Conservation (phyloP, 2,329 filamentous ascomycete species). For the Monilinia laxa region DNA sequence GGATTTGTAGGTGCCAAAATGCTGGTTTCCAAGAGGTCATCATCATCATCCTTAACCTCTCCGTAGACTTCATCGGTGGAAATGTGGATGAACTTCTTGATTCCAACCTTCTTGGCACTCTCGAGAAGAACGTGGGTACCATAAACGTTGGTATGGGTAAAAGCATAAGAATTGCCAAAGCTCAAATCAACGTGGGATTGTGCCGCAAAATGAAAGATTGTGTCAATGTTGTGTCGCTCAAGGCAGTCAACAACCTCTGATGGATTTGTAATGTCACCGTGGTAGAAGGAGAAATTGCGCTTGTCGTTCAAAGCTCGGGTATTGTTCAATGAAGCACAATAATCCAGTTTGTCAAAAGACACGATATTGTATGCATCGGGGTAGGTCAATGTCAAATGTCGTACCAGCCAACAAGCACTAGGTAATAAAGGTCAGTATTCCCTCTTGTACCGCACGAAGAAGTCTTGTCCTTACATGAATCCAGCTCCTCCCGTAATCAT, state of each 20-base stretch:
- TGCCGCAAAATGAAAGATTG: slow-evolving; percentile 82
- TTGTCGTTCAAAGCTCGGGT: slow-evolving; percentile 65
- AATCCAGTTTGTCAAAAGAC: slow-evolving; percentile 83
- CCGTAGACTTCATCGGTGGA: slow-evolving; percentile 86
- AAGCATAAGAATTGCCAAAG: slow-evolving; percentile 79
- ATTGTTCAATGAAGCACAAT: slow-evolving; percentile 79
- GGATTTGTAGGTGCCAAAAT: slow-evolving; percentile 78
- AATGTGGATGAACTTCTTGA: slow-evolving; percentile 76
- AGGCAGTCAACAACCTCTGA: slow-evolving; percentile 69
- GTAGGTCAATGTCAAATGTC: slow-evolving; percentile 74
- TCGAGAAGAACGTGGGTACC: slow-evolving; percentile 83
- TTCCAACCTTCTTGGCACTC: slow-evolving; percentile 67
- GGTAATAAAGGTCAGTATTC: slow-evolving; percentile 28
- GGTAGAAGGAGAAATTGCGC: slow-evolving; percentile 75
- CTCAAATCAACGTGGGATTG: slow-evolving; percentile 81
- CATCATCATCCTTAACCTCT: slow-evolving; percentile 69
- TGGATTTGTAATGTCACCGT: slow-evolving; percentile 74
- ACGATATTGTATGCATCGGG: slow-evolving; percentile 73
- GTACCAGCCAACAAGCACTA: slow-evolving; percentile 79
- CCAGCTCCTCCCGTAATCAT: slow-evolving; percentile 82
- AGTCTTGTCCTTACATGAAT: slow-evolving; percentile 66
- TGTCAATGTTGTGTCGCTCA: slow-evolving; percentile 71
- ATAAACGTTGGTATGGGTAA: slow-evolving; percentile 79
- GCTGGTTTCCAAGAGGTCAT: slow-evolving; percentile 70
- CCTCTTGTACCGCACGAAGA: slow-evolving; percentile 20